Percentiles rank a stretch among this genome's conserved stretches.
Evolutionary conservation across 805 yeast genomes (phyloP).

Genomic region (Saccharomycopsis sp.): DNA sequence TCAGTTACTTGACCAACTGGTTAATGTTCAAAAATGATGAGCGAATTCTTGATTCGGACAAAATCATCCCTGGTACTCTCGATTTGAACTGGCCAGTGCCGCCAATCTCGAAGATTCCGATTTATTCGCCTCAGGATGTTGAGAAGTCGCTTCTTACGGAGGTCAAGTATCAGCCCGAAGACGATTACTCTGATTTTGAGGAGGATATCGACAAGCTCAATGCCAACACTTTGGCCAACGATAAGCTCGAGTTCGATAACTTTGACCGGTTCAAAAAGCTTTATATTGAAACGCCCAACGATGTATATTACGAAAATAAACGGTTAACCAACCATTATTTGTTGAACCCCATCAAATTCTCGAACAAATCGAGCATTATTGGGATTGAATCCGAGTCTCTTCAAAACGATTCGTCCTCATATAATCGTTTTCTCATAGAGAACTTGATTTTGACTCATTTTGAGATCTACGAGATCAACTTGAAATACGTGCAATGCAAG

Average conservation of each 20-base stretch:
- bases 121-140: slow-evolving; percentile 65
- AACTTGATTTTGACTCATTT: slow-evolving; percentile 41
- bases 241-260: slow-evolving; percentile 21
- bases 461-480: slow-evolving; percentile 36
- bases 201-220: slow-evolving; percentile 29
- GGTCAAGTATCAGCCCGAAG: slow-evolving; percentile 48
- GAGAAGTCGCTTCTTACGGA: slow-evolving; percentile 72
- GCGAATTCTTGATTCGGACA: slow-evolving; percentile 10
- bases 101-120: slow-evolving; percentile 56
- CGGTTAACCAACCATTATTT: slow-evolving; percentile 62
- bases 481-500: slow-evolving; percentile 36
- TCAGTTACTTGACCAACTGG: slow-evolving; percentile 59
- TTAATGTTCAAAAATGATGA: slow-evolving; percentile 32
- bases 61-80: slow-evolving; percentile 7
- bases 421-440: slow-evolving; percentile 61
- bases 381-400: slow-evolving; percentile 30
- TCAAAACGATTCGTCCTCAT: slow-evolving; percentile 28
- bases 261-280: slow-evolving; percentile 8
- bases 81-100: slow-evolving; percentile 66
- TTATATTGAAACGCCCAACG: slow-evolving; percentile 24
- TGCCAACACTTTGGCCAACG: slow-evolving; percentile 25
- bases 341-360: slow-evolving; percentile 51
- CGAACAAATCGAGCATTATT: slow-evolving; percentile 17
- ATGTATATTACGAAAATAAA: slow-evolving; percentile 49
- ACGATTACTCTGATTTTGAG: slow-evolving; percentile 43